Percentiles rank a stretch among this genome's conserved stretches.
Conservation (phyloP, 2,329 filamentous ascomycete genomes). For the Fusarium verticillioides region DNA sequence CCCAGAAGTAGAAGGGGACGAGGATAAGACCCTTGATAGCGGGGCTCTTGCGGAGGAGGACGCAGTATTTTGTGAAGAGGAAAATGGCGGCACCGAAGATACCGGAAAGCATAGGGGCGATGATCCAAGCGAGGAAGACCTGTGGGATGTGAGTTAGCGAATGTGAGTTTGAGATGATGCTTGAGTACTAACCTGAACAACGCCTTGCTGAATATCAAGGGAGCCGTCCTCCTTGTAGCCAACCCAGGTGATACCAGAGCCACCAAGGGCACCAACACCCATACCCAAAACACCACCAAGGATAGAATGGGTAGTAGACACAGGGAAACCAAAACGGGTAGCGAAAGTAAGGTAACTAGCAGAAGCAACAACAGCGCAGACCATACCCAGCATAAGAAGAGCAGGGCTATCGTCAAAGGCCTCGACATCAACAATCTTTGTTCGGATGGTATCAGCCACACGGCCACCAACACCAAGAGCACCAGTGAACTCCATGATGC, state of each 20-base stretch:
- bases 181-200: constrained; percentile 56
- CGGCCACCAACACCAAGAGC: constrained; percentile 69
- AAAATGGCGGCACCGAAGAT: constrained; percentile 66
- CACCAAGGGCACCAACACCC: constrained; percentile 66
- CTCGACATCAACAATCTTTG: constrained; percentile 63
- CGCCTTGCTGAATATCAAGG: constrained; percentile 58
- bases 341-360: constrained; percentile 67
- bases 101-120: constrained; percentile 67
- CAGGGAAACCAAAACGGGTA: constrained; percentile 65
- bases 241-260: constrained; percentile 64
- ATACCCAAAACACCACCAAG: constrained; percentile 70
- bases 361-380: constrained; percentile 64
- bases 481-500: constrained; percentile 71
- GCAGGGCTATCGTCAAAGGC: constrained; percentile 60
- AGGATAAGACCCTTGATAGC: constrained; percentile 62
- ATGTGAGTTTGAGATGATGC: not conserved
- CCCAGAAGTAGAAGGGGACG: constrained; percentile 67
- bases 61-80: constrained; percentile 65
- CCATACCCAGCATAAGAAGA: constrained; percentile 68
- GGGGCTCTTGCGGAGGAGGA: constrained; percentile 64
- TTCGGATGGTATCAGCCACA: constrained; percentile 70
- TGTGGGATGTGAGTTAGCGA: constrained; percentile 50
- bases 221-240: constrained; percentile 54
- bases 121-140: constrained; percentile 70
- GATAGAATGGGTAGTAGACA: constrained; percentile 71